A percentile compares a stretch with the other conserved stretches of the same genome.
Conservation (phyloP, 106 monocot genomes). For the Dioscorea alata region DNA sequence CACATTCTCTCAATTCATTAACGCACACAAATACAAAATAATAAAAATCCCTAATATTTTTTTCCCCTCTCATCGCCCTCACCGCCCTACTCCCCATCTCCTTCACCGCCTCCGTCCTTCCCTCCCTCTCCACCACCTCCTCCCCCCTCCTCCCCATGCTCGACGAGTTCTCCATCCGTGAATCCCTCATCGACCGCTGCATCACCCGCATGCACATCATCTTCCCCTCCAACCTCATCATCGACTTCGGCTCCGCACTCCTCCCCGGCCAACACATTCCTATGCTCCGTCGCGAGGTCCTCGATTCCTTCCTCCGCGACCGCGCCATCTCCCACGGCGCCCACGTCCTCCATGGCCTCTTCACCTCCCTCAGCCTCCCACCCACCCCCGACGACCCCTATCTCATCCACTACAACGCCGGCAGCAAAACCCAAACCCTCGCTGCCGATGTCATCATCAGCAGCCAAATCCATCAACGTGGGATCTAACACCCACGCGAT, state of each 20-base stretch:
- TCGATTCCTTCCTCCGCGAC: slow-evolving; percentile 79
- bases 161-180: slow-evolving; percentile 74
- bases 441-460: slow-evolving; percentile 61
- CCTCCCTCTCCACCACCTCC: too few relatives aligned
- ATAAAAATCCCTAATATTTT: too few relatives aligned
- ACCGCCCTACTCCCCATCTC: too few relatives aligned
- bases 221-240: slow-evolving; percentile 75
- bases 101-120: too few relatives aligned
- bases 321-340: slow-evolving; percentile 59
- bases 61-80: too few relatives aligned
- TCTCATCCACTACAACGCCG: slow-evolving; percentile 42
- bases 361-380: slow-evolving; percentile 48
- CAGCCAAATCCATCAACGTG: slow-evolving; percentile 52
- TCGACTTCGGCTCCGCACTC: slow-evolving; percentile 63
- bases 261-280: slow-evolving; percentile 58
- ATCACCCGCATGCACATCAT: slow-evolving; percentile 70
- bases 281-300: slow-evolving; percentile 91
- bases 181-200: slow-evolving; percentile 63
- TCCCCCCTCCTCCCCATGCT: slow-evolving; percentile 91
- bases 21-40: too few relatives aligned
- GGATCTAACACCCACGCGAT: slow-evolving; percentile 67
- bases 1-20: too few relatives aligned
- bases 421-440: slow-evolving; percentile 9
- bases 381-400: slow-evolving; percentile 35
- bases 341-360: slow-evolving; percentile 41